These are phyloP conservation scores for Ceratocystis papillata DNA, from an alignment of 2,329 filamentous ascomycete species.

Conservation along the genomic window DNA sequence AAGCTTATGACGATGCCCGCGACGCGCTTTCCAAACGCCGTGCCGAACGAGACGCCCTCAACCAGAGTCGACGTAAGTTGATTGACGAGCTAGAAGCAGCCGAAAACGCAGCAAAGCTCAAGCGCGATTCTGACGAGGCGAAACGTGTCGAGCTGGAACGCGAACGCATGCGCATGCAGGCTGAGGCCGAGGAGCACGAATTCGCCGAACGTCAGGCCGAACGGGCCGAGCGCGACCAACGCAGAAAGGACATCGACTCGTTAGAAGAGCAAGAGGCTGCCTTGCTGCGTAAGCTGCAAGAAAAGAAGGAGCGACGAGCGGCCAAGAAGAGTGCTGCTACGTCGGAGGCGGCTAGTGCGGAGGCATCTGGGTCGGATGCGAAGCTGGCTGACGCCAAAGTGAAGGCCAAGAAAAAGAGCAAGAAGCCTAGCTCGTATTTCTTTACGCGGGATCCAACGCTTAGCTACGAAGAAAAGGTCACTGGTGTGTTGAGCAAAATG, in stretches of 20 bases:
- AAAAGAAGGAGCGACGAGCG: conserved; percentile 32
- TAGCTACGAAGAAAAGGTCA: conserved; percentile 25
- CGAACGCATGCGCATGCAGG: conserved; percentile 31
- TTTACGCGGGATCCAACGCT: conserved; percentile 24
- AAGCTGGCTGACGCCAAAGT: conserved; percentile 17
- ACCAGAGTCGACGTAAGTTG: conserved; percentile 61
- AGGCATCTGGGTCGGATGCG: conserved; percentile 9
- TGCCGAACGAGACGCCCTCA: conserved; percentile 61
- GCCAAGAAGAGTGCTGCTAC: conserved; percentile 28
- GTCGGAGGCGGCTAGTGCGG: conserved; percentile 21
- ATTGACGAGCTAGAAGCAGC: conserved; percentile 76
- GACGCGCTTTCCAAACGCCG: conserved; percentile 59
- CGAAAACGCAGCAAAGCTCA: conserved; percentile 55
- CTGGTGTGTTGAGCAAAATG: conserved; percentile 31
- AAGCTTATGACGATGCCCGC: conserved; percentile 66
- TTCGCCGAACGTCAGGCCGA: conserved; percentile 5
- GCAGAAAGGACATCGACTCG: conserved; percentile 25
- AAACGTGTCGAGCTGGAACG: conserved; percentile 33
- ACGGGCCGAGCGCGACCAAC: conserved; percentile 27
- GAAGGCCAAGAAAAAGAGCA: conserved; percentile 20
- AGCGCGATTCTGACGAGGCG: conserved; percentile 40
- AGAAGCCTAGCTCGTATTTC: conserved; percentile 22
- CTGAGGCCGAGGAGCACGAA: conserved; percentile 30
- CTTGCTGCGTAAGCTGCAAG: conserved; percentile 24
- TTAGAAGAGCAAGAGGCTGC: conserved; percentile 30